These are phyloP conservation scores for Myriosclerotinia curreyana DNA, from an alignment of 2,329 filamentous ascomycete species.

Conservation along the genomic window DNA sequence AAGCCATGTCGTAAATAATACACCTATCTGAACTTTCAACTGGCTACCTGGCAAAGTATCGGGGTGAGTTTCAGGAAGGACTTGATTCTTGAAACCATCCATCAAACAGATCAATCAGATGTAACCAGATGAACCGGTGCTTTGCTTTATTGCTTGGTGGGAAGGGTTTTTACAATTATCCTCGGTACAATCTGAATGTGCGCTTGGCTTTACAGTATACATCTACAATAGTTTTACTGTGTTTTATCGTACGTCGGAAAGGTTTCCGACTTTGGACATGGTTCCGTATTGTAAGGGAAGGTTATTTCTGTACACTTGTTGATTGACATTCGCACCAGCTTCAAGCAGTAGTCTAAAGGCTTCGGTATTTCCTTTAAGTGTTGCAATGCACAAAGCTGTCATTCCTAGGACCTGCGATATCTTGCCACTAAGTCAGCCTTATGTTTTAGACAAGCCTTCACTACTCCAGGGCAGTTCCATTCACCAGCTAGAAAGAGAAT, in stretches of 20 bases:
- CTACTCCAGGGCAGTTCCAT: not conserved
- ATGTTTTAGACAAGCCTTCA: not conserved
- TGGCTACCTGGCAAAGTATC: not conserved
- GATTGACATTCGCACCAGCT: constrained; percentile 1
- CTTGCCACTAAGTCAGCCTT: not conserved
- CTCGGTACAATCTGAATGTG: too few species aligned
- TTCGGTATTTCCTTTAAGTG: not conserved
- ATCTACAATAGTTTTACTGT: too few species aligned
- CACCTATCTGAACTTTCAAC: not conserved
- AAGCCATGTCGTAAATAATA: not conserved
- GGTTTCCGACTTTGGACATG: too few species aligned
- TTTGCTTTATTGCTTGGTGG: too few species aligned
- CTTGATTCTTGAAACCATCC: too few species aligned
- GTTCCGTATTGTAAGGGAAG: not conserved
- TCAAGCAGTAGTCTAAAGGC: not conserved
- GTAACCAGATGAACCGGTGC: too few species aligned
- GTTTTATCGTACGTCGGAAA: not conserved
- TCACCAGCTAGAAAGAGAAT: not conserved
- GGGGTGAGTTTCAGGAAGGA: too few species aligned
- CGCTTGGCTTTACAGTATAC: too few species aligned
- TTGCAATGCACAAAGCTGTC: not conserved
- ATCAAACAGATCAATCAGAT: too few species aligned
- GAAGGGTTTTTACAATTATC: too few species aligned
- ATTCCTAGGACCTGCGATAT: not conserved
- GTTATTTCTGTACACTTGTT: accelerated